These are phyloP conservation scores for Phanerodontia chrysosporium DNA, from an alignment of 768 basidiomycete species.

Conservation along the genomic window DNA sequence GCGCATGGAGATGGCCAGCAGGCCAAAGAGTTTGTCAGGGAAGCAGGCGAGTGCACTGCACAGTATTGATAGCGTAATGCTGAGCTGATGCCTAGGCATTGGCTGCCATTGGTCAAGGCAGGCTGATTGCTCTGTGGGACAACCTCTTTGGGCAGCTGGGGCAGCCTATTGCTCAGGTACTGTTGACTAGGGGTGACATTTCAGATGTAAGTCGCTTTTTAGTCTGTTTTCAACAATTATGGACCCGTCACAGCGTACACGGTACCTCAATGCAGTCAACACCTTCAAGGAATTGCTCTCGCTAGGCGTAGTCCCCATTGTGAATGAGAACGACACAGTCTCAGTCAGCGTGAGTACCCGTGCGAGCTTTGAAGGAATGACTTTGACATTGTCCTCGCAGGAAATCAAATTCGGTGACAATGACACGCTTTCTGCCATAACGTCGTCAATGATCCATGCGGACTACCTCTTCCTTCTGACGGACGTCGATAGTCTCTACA, in stretches of 20 bases:
- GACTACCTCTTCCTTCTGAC: conserved; percentile 96
- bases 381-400: conserved; percentile 31
- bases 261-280: conserved; percentile 95
- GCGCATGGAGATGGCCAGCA: conserved; percentile 78
- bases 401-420: conserved; percentile 99
- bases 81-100: conserved; percentile 59
- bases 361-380: background rate
- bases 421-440: conserved; percentile 95
- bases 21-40: conserved; percentile 81
- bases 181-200: conserved; percentile 93
- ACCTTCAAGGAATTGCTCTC: conserved; percentile 87
- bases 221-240: conserved; percentile 2
- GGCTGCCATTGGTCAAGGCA: conserved; percentile 94
- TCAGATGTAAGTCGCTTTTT: conserved; percentile 67
- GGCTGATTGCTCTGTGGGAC: conserved; percentile 95
- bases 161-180: conserved; percentile 93
- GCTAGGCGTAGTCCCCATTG: conserved; percentile 96
- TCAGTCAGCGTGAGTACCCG: conserved; percentile 81
- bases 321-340: conserved; percentile 98
- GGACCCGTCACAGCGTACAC: conserved; percentile 59
- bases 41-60: conserved; percentile 67
- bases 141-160: conserved; percentile 91
- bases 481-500: conserved; percentile 95
- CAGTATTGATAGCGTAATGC: background rate
- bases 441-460: conserved; percentile 95